phyloP scores from a whole-genome alignment of 768 basidiomycete species.

The Asterophora parasitica region DNA sequence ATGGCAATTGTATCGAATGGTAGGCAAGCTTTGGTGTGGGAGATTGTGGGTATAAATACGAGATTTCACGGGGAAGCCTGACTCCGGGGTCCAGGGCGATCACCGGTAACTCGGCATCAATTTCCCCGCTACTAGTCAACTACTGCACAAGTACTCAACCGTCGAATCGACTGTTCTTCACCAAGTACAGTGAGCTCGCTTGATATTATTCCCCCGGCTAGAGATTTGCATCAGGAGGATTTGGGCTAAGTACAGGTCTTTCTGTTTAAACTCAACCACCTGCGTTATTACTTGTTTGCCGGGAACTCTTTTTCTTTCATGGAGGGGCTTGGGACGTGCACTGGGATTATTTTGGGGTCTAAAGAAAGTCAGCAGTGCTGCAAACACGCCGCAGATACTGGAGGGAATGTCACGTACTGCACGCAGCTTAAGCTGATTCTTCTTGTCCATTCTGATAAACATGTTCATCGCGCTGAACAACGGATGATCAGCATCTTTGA shows the following conservation, averaged over 20 bases:
- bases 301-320: too few species aligned
- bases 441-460: conserved; percentile 8
- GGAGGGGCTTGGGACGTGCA: too few species aligned
- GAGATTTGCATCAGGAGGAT: too few species aligned
- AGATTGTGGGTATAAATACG: not conserved
- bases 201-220: too few species aligned
- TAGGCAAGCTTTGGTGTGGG: too few species aligned
- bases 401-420: conserved; percentile 4
- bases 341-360: not conserved
- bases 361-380: not conserved
- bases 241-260: too few species aligned
- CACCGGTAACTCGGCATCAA: conserved; percentile 1
- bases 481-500: not conserved
- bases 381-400: not conserved
- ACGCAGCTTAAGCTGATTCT: conserved; percentile 7
- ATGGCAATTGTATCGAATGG: conserved; percentile 25
- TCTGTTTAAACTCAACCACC: too few species aligned
- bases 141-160: too few species aligned
- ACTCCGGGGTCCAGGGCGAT: not conserved
- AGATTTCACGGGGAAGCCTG: not conserved
- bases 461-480: conserved; percentile 5
- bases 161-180: too few species aligned
- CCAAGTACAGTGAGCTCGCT: too few species aligned
- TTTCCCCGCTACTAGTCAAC: not conserved
- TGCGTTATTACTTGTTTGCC: too few species aligned